Conservation (phyloP, 2,329 filamentous ascomycete genomes). For the Microcyclospora tardicrescens region DNA sequence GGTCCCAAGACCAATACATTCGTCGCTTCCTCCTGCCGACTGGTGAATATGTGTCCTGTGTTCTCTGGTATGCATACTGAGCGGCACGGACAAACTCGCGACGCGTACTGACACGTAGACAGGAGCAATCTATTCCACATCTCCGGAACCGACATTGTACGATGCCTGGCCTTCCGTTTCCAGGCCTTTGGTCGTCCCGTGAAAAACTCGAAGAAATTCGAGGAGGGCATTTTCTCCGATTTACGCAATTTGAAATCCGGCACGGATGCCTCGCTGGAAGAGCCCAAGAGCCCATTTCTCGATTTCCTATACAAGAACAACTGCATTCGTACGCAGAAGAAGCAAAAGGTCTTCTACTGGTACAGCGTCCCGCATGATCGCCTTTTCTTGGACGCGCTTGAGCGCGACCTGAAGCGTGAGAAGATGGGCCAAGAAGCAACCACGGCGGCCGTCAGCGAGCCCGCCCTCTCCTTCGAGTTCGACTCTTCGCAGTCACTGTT, state of each 20-base stretch:
- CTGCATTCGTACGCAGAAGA: conserved; percentile 99
- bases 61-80: conserved; percentile 57
- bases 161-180: conserved; percentile 95
- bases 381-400: conserved; percentile 90
- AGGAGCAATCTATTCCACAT: conserved; percentile 99
- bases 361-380: conserved; percentile 93
- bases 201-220: conserved; percentile 99
- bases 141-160: conserved; percentile 94
- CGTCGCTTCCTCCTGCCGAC: conserved; percentile 89
- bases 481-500: conserved; percentile 98
- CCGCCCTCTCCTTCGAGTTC: conserved; percentile 95
- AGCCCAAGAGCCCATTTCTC: conserved; percentile 95
- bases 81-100: conserved; percentile 2
- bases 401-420: conserved; percentile 94
- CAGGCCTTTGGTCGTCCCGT: conserved; percentile 96
- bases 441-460: conserved; percentile 91
- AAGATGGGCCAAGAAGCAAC: conserved; percentile 99
- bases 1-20: conserved; percentile 93
- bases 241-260: conserved; percentile 96
- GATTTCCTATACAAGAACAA: conserved; percentile 99
- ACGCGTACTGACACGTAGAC: conserved; percentile 18
- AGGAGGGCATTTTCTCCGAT: conserved; percentile 98
- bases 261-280: conserved; percentile 93
- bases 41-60: conserved; percentile 96
- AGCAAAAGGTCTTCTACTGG: conserved; percentile 99